Evolutionary conservation across 225 moss, liverwort and hornwort genomes (phyloP), one percentile per base, ranked within the genome.

Genomic region (Physcomitrium patens): DNA sequence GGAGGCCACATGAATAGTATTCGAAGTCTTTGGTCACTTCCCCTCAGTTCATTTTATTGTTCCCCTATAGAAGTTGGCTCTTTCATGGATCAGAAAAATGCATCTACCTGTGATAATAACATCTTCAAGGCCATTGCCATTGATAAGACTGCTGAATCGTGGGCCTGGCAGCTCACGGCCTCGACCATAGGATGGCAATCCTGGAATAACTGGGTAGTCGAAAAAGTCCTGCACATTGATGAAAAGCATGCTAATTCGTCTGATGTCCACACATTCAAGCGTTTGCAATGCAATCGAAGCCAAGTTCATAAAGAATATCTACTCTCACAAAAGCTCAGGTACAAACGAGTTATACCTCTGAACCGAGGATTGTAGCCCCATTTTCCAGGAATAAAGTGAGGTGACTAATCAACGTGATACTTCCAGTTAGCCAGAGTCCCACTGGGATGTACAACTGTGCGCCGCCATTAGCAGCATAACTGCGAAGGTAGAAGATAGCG

Each of bases 141-240:
- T 81, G 46, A 95, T 87, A 58, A 95, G 89, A 74, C 93, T 90
- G 80, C 87, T 84, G 43, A 88, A 79, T 63, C 95, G 80, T 75
- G 74, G 69, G 69, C 95, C 93, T 50, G 95, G 93, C 26, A 88
- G 80, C 80, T 95, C 95, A 28, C 93, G 89, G 58, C 95, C 95
- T 37, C 93, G 88, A 69, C 95, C 95, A 78, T 95, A 95, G 11
- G 95, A 95, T 58, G 95, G 95, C 52, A 95, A 78, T 16, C 84
- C 84, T 60, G 88, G 82, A 69, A 95, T 65, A 6, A 93, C 26
- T 28, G 84, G 83, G 85, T 89, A 95, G 83, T 91, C 85, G 10
- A 78, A 78, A 57, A 82, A 63, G 41, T 91, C 86, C 95, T 92
- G 80, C 83, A 81, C 27, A 72, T 12, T 7, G 18, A 22, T 67